Evolutionary conservation across 1,139 yeast genomes (phyloP), one percentile per base, ranked within the genome.

Genomic region (Magnusiomyces suaveolens): DNA sequence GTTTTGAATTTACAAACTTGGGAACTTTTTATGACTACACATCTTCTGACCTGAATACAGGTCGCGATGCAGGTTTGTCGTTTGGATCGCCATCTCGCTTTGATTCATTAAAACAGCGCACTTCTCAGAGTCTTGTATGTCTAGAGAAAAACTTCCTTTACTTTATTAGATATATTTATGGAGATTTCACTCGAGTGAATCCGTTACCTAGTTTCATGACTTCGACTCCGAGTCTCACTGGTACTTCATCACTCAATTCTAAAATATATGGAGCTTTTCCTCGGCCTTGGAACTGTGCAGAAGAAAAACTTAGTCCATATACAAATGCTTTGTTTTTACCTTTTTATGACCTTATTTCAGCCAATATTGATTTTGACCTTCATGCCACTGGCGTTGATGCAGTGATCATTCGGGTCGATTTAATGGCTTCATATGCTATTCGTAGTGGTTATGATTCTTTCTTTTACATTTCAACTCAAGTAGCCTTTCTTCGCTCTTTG

Each of bases 341-440:
- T 3, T 61, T 60, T 47, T 59, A 56, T 43, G 57, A 58, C 38
- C 24, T 56, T 38, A 43, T 53, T 1, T 23, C 48, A 1, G 18
- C 59, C 1, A 47, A 29, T 18, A 38, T 59, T 21, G 57, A 58
- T 33, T 43, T 59, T n/a, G 61, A 59, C 29, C 56, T 52, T 18
- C 52, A 55, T 3, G 52, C 59, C 1, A 29, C 52, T 24, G 64
- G 64, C 14, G 61, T 59, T 2, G 63, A 61, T 50, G 63, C 63
- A 21, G 41, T 60, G 6, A 59, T 56, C 20, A 44, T 59, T 18
- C 53, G 61, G 3, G 47, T 59, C 23, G 61, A 59, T 36, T 50
- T 59, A 14, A 44, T 59, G 50, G 60, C 58, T 1, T 51, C 54
- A 1, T 54, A 54, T 43, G 60, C 60, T 10, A 12, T 59, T 24